A percentile compares a stretch with the other conserved stretches of the same genome.
These are phyloP conservation scores for Singerocomus inundabilis DNA, from an alignment of 1,284 basidiomycete species.

Conservation along the genomic window DNA sequence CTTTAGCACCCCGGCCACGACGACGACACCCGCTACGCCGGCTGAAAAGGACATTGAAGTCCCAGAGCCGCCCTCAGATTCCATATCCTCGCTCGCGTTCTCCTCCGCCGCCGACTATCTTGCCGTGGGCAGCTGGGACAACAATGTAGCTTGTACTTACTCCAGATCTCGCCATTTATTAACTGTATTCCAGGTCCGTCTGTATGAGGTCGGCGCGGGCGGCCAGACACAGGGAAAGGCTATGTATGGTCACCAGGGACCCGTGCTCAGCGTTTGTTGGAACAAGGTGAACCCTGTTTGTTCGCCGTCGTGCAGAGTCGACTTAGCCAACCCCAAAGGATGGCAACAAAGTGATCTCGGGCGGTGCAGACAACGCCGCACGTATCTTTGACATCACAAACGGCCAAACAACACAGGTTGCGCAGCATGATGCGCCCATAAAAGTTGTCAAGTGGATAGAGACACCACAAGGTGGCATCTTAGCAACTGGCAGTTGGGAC, in stretches of 20 bases:
- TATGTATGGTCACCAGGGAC: conserved; percentile 77
- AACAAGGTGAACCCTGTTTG: conserved; percentile 48
- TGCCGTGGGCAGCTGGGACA: conserved; percentile 63
- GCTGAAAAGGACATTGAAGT: conserved; percentile 59
- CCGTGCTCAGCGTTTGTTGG: conserved; percentile 80
- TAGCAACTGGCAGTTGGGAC: conserved; percentile 90
- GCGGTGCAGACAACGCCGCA: conserved; percentile 78
- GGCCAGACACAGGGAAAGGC: conserved; percentile 71
- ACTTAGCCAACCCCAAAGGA: conserved; percentile 44
- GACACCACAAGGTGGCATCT: conserved; percentile 59
- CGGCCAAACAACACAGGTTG: conserved; percentile 67
- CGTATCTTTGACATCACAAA: conserved; percentile 77
- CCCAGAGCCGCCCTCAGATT: conserved; percentile 54
- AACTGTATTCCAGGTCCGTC: conserved; percentile 43
- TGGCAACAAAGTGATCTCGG: conserved; percentile 75
- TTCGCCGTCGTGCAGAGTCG: neutral
- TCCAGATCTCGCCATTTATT: neutral
- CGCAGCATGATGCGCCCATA: conserved; percentile 79
- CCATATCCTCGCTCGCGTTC: conserved; percentile 55
- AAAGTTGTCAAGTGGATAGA: conserved; percentile 74
- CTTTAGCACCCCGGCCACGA: conserved; percentile 23
- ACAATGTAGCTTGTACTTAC: conserved; percentile 41
- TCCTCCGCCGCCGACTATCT: conserved; percentile 50
- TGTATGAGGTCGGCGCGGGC: conserved; percentile 53
- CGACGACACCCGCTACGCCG: conserved; percentile 22